These are phyloP conservation scores for Daldinia vernicosa DNA, from an alignment of 495 filamentous ascomycete species.

Conservation along the genomic window DNA sequence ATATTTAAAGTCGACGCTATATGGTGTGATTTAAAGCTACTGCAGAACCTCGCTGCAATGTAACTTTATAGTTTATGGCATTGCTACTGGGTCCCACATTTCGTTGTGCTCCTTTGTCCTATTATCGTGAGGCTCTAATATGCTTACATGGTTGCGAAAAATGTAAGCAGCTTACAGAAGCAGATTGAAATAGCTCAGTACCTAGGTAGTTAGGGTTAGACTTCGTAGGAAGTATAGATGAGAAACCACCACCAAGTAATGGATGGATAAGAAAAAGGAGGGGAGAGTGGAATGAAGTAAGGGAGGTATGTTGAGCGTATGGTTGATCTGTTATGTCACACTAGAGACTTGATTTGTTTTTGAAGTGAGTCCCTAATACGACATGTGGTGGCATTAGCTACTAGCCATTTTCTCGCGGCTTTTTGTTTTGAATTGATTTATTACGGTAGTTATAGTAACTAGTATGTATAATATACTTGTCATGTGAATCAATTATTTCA, in stretches of 20 bases:
- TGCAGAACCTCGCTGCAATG: slow-evolving; percentile 29
- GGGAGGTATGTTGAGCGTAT: background rate
- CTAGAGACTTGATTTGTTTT: background rate
- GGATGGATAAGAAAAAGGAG: background rate
- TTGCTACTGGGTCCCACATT: slow-evolving; percentile 12
- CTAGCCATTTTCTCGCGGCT: background rate
- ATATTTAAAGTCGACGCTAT: background rate
- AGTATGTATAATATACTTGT: background rate
- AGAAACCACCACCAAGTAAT: background rate
- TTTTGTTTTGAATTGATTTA: background rate
- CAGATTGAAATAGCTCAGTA: background rate
- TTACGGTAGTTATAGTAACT: background rate
- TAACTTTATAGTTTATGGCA: slow-evolving; percentile 21
- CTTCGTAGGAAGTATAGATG: slow-evolving; percentile 6
- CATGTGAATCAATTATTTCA: background rate
- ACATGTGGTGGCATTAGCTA: background rate
- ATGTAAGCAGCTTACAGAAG: background rate
- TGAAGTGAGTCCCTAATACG: background rate
- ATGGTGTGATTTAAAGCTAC: slow-evolving; percentile 35
- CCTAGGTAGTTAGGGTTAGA: background rate
- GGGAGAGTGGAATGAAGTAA: background rate
- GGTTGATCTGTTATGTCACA: background rate
- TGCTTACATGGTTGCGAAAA: slow-evolving; percentile 30
- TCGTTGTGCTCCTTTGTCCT: slow-evolving; percentile 5
- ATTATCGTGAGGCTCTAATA: slow-evolving; percentile 38